These are phyloP conservation scores for Zychaea mexicana DNA, from an alignment of 371 early-diverging fungal genomes.

Conservation along the genomic window DNA sequence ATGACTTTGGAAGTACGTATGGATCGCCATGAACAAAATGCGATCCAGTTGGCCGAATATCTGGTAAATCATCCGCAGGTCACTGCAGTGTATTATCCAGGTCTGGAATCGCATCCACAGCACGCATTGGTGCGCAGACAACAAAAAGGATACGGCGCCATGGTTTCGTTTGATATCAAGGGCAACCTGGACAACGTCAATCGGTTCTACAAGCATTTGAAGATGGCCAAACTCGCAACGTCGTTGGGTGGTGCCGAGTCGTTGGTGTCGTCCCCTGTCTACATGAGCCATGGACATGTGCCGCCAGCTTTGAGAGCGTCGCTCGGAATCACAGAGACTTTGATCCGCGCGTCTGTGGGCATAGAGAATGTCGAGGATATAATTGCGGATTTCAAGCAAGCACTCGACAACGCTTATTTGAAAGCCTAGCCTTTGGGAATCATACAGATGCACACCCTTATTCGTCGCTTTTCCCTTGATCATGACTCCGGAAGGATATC, in stretches of 20 bases:
- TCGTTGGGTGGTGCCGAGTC: slow-evolving; percentile 71
- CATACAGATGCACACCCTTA: no score
- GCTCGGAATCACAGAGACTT: slow-evolving; percentile 45
- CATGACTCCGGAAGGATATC: no score
- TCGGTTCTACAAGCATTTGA: not conserved
- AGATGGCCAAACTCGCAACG: slow-evolving; percentile 40
- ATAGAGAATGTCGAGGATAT: slow-evolving; percentile 66
- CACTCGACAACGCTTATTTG: slow-evolving; percentile 17
- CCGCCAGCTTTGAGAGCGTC: slow-evolving; percentile 55
- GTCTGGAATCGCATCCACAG: slow-evolving; percentile 11
- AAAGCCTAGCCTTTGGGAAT: no score
- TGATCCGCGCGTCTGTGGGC: slow-evolving; percentile 67
- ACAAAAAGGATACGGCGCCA: slow-evolving; percentile 18
- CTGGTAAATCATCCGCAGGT: not conserved
- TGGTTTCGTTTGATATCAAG: slow-evolving; percentile 35
- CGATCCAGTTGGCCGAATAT: slow-evolving; percentile 2
- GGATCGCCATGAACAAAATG: slow-evolving; percentile 7
- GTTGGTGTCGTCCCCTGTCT: slow-evolving; percentile 22
- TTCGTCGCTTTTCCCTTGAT: no score
- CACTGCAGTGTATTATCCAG: slow-evolving; percentile 10
- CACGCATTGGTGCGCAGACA: slow-evolving; percentile 3
- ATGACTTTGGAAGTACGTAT: slow-evolving; percentile 24
- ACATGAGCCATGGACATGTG: not conserved
- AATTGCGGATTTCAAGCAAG: slow-evolving; percentile 51
- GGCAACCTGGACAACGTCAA: slow-evolving; percentile 20